Percentiles rank a stretch among this genome's conserved stretches.
Conservation (phyloP, 257 asterid species). For the Solanum chaucha region DNA sequence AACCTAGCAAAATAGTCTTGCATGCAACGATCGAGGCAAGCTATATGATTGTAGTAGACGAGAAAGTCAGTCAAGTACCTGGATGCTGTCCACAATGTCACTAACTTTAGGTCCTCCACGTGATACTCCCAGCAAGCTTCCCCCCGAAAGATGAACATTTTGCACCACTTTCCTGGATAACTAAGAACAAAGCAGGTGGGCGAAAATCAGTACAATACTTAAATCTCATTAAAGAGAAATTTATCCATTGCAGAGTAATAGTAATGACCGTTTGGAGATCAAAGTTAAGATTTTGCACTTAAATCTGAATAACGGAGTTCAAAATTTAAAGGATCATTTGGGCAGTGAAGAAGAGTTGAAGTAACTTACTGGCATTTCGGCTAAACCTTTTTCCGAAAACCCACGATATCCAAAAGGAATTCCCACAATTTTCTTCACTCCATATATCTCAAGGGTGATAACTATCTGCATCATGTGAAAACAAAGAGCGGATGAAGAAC, state of each 20-base stretch:
- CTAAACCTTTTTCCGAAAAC: slow-evolving; percentile 49
- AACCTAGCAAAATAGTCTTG: not conserved
- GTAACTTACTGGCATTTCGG: slow-evolving; percentile 65
- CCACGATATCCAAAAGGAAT: slow-evolving; percentile 98
- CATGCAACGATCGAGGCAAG: not conserved
- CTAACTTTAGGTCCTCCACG: slow-evolving; percentile 88
- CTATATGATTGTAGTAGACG: not conserved
- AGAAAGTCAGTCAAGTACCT: slow-evolving; percentile 32
- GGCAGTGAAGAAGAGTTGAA: not conserved
- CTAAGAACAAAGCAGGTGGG: slow-evolving; percentile 22
- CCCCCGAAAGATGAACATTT: slow-evolving; percentile 93
- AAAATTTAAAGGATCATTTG: not conserved
- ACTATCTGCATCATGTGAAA: slow-evolving; percentile 51
- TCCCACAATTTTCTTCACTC: slow-evolving; percentile 73
- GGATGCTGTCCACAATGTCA: slow-evolving; percentile 80
- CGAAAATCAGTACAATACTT: not conserved
- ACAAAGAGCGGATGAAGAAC: not conserved
- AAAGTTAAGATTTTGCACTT: not conserved
- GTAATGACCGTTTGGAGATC: not conserved
- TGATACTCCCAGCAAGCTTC: slow-evolving; percentile 94
- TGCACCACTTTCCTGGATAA: slow-evolving; percentile 85
- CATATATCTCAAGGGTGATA: slow-evolving; percentile 84
- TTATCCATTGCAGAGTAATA: not conserved
- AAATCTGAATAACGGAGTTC: not conserved
- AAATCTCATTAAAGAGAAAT: not conserved